Base-by-base conservation (phyloP, 2,329 filamentous ascomycete genomes). In the Talaromyces sp. region DNA sequence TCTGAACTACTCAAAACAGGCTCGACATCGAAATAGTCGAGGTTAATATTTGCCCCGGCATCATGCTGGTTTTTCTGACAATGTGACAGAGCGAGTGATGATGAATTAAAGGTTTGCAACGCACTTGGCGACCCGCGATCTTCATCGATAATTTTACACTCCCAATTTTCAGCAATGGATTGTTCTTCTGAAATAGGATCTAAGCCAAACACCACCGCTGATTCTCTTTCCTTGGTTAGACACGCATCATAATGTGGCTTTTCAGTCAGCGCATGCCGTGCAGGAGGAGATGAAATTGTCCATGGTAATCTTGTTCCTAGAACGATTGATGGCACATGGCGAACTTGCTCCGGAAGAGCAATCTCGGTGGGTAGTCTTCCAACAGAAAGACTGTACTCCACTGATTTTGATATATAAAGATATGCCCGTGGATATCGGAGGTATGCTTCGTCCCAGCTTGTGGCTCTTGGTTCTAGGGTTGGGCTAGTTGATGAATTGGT, bases 381-480 rank as follows among this genome's bases (percentile, higher is more conserved):
- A 4, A 66, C 59, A 0, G 66, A 49, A 4, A 70, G 59, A 21
- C 64, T 67, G 31, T 70, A 68, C 32, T 71, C 68, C 14, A 70
- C 65, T 1, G 63, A 65, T 2, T 63, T 70, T 7, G 68, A 71
- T 27, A 70, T 70, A 13, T 69, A 63, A 1, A 70, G 63, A 46
- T 70, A 71, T 1, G 68, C 69, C 14, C 67, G 64, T 0, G 67
- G 67, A 27, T 61, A 69, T 10, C 58, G 60, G 8, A 70, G 35
- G 41, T 68, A 70, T 1, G 68, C 68, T 13, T 69, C 67, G 21
- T 66, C 58, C 68, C 68, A 70, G 19, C 59, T 65, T 14, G 60
- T 66, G 13, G 64, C 65, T 2, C 62, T 63, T 11, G 49, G 26
- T 19, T 52, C 11, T n/a, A 49, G 10, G 46, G 19, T 14, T 19